A percentile compares a stretch with the other conserved stretches of the same genome.
These are phyloP conservation scores for Gautieria morchelliformis DNA, from an alignment of 768 basidiomycete species.

Conservation along the genomic window DNA sequence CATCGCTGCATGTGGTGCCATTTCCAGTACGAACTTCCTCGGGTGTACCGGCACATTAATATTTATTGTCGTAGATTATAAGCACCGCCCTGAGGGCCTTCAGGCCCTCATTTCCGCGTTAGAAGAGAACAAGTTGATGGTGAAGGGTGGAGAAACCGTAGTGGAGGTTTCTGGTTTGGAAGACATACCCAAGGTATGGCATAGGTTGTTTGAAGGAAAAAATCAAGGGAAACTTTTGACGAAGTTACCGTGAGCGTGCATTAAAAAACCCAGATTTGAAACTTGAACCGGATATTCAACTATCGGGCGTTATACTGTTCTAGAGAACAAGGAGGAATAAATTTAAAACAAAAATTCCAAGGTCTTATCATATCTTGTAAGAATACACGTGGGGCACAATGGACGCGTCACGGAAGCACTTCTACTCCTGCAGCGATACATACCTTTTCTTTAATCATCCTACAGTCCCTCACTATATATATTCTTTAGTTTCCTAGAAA, in stretches of 20 bases:
- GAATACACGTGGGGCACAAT: background rate
- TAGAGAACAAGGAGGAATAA: too few relatives aligned
- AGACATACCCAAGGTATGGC: background rate
- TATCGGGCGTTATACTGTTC: too few relatives aligned
- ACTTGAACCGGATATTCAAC: too few relatives aligned
- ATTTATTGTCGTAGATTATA: background rate
- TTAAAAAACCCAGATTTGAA: too few relatives aligned
- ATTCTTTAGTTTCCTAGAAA: too few relatives aligned
- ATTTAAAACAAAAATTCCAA: too few relatives aligned
- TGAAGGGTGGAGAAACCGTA: background rate
- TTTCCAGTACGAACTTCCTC: conserved; percentile 12
- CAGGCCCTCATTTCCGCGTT: background rate
- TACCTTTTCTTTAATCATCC: background rate
- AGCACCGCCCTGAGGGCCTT: background rate
- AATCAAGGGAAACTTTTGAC: background rate
- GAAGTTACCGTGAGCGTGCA: background rate
- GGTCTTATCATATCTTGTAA: too few relatives aligned
- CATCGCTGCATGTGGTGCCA: conserved; percentile 24
- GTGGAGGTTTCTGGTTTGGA: background rate
- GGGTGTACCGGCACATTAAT: background rate
- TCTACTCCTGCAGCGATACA: background rate
- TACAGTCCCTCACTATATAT: background rate
- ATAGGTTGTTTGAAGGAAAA: background rate
- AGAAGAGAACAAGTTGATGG: background rate
- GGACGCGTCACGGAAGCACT: background rate